Base-by-base conservation (phyloP, 352 stramenopile species). In the Sclerospora graminicola region DNA sequence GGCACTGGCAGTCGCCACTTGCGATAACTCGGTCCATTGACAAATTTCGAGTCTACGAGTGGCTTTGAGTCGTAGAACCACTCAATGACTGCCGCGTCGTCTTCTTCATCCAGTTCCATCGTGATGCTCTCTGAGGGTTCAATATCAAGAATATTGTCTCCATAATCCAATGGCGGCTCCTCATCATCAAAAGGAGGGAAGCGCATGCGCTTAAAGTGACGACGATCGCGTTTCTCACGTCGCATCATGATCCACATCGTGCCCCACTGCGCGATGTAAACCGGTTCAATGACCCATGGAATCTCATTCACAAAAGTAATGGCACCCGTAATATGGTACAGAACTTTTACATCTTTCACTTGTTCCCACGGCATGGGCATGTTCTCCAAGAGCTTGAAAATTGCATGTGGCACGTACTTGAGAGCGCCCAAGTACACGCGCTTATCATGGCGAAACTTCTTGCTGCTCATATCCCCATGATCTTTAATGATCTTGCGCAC, bases 161-260 rank as follows among this genome's bases (percentile, higher is more conserved):
- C 85, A 60, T 97, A 98, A 55, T 98, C 92, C 1, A 98, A 66
- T 52, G 95, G 90, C 6, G 92, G 93, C 52, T 99, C 97, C 71
- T 99, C 97, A 57, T 99, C 97, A 64, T 99, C 97, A 63, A 99
- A 99, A 7, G 96, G 96, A 32, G 97, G 97, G 69, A 99, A 99
- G 20, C 97, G 84, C 95, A 99, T 99, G 27, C 97, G 84, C 63
- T 99, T 99, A 60, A 99, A 99, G 66, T 99, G 95, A 6, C 91
- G 79, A 37, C 97, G 85, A 63, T 99, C 97, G 31, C 96, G 76
- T 67, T 99, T 99, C 65, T 99, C 97, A 31, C 95, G 82, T 23
- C 97, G 77, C 97, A 99, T 99, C 94, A 99, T 98, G 56, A 99
- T 96, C 97, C 97, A 99, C 70, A 98, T 98, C 13, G 94, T 98